phyloP scores from a whole-genome alignment of 306 rosid genomes.

The Lupinus albus region DNA sequence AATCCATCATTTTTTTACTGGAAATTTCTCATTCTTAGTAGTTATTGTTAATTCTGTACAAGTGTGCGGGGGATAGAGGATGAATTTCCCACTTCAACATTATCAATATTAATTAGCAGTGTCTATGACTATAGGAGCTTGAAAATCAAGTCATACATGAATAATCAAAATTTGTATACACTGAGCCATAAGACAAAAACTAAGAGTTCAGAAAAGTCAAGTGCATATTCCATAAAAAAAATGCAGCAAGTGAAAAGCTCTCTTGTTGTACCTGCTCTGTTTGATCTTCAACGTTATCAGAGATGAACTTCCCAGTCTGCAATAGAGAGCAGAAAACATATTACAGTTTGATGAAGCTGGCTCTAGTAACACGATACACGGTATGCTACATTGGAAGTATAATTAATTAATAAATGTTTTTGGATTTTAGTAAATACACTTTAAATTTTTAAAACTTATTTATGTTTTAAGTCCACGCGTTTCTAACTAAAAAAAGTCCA shows the following conservation, averaged over 20 bases:
- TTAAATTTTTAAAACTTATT: too few species aligned
- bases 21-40: not conserved
- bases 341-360: not conserved
- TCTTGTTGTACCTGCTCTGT: constrained; percentile 78
- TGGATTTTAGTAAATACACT: too few species aligned
- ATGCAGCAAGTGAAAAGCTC: constrained; percentile 3
- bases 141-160: constrained; percentile 1
- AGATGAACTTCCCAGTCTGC: constrained; percentile 84
- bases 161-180: constrained; percentile 5
- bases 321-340: constrained; percentile 33
- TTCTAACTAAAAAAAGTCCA: too few species aligned
- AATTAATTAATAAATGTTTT: too few species aligned
- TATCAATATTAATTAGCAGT: not conserved
- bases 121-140: too few species aligned
- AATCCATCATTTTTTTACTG: not conserved
- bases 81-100: not conserved
- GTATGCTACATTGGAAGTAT: too few species aligned
- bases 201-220: not conserved
- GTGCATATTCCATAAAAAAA: not conserved
- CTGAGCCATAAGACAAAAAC: constrained; percentile 6
- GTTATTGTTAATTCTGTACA: not conserved
- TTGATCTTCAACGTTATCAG: constrained; percentile 81
- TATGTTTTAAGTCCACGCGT: too few species aligned
- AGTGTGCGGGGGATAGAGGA: too few species aligned
- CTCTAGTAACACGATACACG: too few species aligned